A percentile compares a stretch with the other conserved stretches of the same genome.
Evolutionary conservation across 495 filamentous ascomycete species (phyloP).

Genomic region (Ramalina intermedia): DNA sequence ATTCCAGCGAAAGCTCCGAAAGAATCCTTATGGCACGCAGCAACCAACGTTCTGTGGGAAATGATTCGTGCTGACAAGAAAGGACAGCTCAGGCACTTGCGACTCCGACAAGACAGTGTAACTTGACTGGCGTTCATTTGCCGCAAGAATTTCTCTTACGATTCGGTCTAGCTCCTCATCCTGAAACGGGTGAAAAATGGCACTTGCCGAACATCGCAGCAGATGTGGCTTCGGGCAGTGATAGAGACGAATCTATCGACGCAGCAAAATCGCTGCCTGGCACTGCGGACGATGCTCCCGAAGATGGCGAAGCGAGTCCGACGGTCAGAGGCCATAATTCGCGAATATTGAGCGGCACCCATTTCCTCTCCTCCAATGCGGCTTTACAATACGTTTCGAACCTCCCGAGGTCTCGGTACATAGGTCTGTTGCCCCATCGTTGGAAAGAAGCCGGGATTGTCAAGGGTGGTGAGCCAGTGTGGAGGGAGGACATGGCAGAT

Average conservation of each 20-base stretch:
- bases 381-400: conserved; percentile 6
- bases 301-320: background rate
- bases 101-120: conserved; percentile 47
- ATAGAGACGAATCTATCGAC: background rate
- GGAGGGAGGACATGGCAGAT: conserved; percentile 55
- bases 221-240: background rate
- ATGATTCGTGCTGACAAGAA: conserved; percentile 12
- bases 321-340: background rate
- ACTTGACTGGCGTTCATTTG: conserved; percentile 36
- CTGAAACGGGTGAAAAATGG: conserved; percentile 40
- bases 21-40: conserved; percentile 45
- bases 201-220: conserved; percentile 35
- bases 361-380: conserved; percentile 4
- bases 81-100: conserved; percentile 47
- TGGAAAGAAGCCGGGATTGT: conserved; percentile 24
- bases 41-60: conserved; percentile 15
- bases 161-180: conserved; percentile 43
- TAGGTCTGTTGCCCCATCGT: conserved; percentile 20
- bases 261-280: background rate
- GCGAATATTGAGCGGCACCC: conserved; percentile 8
- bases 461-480: conserved; percentile 28
- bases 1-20: conserved; percentile 36
- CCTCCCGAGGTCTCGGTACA: conserved; percentile 12
- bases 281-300: background rate
- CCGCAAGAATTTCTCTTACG: conserved; percentile 51